phyloP scores from a whole-genome alignment of 148 eudicot genomes.

The Vaccinium corymbosum region DNA sequence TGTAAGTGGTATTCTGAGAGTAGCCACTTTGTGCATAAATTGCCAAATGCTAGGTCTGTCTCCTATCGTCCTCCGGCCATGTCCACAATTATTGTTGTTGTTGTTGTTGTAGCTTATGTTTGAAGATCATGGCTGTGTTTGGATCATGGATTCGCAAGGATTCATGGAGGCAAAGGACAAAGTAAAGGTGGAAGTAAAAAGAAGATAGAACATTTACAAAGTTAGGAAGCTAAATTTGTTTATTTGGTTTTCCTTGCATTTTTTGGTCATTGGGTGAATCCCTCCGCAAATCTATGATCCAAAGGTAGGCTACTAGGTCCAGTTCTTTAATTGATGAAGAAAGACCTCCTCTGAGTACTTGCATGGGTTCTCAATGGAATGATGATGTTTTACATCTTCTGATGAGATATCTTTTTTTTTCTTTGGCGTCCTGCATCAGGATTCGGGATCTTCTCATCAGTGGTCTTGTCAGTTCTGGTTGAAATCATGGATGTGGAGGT shows the following conservation, averaged over 20 bases:
- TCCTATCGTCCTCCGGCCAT: no score
- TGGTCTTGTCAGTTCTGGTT: not conserved
- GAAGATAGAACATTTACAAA: not conserved
- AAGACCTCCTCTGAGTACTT: not conserved
- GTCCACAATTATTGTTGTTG: no score
- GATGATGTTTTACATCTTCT: not conserved
- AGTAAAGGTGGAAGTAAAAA: not conserved
- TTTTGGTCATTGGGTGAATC: not conserved
- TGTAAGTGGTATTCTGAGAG: no score
- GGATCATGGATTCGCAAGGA: not conserved
- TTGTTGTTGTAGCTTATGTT: not conserved
- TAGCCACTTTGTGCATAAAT: no score
- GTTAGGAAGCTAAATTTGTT: not conserved
- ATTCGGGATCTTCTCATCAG: slow-evolving; percentile 1
- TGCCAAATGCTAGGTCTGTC: no score
- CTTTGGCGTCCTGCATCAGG: not conserved
- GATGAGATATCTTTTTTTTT: not conserved
- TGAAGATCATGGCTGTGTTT: not conserved
- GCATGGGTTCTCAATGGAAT: not conserved
- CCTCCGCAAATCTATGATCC: not conserved
- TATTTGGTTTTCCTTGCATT: not conserved
- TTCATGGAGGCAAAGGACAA: not conserved
- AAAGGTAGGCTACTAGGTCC: not conserved
- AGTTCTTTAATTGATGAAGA: not conserved
- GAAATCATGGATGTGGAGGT: slow-evolving; percentile 18